Percentiles rank a stretch among this genome's conserved stretches.
These are phyloP conservation scores for Debaryomyces subglobosus DNA, from an alignment of 1,139 yeast genomes.

Conservation along the genomic window DNA sequence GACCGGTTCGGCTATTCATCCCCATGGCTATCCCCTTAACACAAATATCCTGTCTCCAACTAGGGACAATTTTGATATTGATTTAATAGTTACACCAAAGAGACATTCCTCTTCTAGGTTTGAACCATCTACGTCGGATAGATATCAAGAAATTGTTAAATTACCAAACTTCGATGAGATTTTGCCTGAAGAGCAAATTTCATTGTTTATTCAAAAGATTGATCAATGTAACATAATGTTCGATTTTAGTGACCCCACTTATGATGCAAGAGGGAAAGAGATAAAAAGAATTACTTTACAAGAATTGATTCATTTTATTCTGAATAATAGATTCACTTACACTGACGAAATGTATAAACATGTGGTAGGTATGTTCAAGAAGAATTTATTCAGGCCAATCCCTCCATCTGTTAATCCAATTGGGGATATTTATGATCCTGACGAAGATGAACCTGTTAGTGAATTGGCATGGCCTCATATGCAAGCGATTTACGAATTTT, in stretches of 20 bases:
- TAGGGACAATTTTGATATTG: slow-evolving; percentile 48
- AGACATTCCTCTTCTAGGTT: slow-evolving; percentile 94
- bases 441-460: slow-evolving; percentile 96
- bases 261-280: slow-evolving; percentile 91
- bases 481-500: slow-evolving; percentile 95
- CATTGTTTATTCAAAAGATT: slow-evolving; percentile 80
- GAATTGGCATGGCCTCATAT: slow-evolving; percentile 99
- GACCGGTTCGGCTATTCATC: slow-evolving; percentile 30
- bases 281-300: slow-evolving; percentile 83
- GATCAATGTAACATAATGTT: slow-evolving; percentile 95
- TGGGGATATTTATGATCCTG: slow-evolving; percentile 96
- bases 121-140: slow-evolving; percentile 72
- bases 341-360: slow-evolving; percentile 90
- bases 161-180: slow-evolving; percentile 92
- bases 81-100: slow-evolving; percentile 67
- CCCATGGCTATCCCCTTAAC: slow-evolving; percentile 30
- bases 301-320: slow-evolving; percentile 86
- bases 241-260: slow-evolving; percentile 92
- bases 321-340: slow-evolving; percentile 77
- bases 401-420: slow-evolving; percentile 98
- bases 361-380: slow-evolving; percentile 87
- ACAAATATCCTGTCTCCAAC: slow-evolving; percentile 51
- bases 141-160: slow-evolving; percentile 68
- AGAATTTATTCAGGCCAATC: slow-evolving; percentile 88
- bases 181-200: slow-evolving; percentile 79